phyloP scores from a whole-genome alignment of 2,329 filamentous ascomycete genomes.

The Nothopassalora personata region DNA sequence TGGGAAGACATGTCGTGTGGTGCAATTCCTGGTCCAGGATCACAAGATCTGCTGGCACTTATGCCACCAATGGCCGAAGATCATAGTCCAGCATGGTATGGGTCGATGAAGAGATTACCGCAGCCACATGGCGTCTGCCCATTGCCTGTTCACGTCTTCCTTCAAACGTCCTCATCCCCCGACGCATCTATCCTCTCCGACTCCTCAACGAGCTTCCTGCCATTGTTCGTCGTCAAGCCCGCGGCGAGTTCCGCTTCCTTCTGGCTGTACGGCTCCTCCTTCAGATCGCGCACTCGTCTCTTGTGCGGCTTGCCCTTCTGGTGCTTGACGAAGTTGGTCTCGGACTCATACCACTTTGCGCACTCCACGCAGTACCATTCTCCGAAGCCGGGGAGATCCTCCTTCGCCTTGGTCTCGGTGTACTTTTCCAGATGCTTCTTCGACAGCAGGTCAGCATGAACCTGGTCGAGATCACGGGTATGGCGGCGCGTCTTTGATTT shows the following conservation, averaged over 20 bases:
- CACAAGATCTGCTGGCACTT: background rate
- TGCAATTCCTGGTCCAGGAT: background rate
- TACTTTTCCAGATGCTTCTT: conserved; percentile 75
- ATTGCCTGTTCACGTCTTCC: background rate
- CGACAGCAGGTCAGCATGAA: conserved; percentile 73
- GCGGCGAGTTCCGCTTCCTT: conserved; percentile 77
- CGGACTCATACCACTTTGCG: conserved; percentile 92
- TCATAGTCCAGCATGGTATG: background rate
- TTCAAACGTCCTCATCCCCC: conserved; percentile 16
- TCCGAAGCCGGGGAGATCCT: conserved; percentile 84
- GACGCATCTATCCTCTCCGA: conserved; percentile 26
- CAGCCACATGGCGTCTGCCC: background rate
- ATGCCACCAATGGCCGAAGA: background rate
- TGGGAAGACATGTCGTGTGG: background rate
- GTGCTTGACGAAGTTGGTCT: conserved; percentile 69
- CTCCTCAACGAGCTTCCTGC: conserved; percentile 31
- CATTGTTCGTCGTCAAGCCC: conserved; percentile 67
- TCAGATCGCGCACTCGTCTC: conserved; percentile 77
- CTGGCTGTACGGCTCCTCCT: conserved; percentile 80
- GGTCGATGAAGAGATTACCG: background rate
- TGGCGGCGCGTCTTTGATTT: conserved; percentile 46
- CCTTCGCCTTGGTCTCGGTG: conserved; percentile 70
- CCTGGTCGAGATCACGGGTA: conserved; percentile 82
- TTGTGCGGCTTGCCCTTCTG: conserved; percentile 88
- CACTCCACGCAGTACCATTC: conserved; percentile 86